A percentile compares a stretch with the other conserved stretches of the same genome.
These are phyloP conservation scores for Tricholoma bakamatsutake DNA, from an alignment of 768 basidiomycete genomes.

Conservation along the genomic window DNA sequence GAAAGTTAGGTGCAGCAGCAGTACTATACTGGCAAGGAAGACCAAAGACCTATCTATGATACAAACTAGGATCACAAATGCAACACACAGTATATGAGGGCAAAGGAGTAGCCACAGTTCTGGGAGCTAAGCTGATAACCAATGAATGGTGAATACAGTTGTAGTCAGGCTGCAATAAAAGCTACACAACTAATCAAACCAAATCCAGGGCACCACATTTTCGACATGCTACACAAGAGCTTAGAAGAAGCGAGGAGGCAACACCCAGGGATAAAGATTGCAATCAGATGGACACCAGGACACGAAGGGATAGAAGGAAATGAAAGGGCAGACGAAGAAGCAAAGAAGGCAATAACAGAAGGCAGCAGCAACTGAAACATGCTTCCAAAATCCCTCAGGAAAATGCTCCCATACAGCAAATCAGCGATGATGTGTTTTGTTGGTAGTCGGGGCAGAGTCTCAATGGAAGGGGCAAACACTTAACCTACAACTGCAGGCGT, in stretches of 20 bases:
- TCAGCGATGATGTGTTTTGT: conserved; percentile 5
- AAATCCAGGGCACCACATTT: conserved; percentile 4
- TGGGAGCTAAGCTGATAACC: conserved; percentile 8
- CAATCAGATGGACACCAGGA: too few relatives aligned
- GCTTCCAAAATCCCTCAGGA: neutral
- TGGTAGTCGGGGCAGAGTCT: too few relatives aligned
- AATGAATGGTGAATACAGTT: neutral
- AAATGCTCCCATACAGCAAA: neutral
- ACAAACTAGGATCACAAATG: conserved; percentile 16
- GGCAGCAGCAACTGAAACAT: neutral
- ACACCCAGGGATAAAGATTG: too few relatives aligned
- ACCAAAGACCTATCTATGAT: conserved; percentile 3
- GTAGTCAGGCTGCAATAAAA: conserved; percentile 10
- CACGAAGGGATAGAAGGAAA: too few relatives aligned
- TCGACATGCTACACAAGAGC: conserved; percentile 1
- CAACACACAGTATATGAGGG: conserved; percentile 16
- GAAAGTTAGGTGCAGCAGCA: conserved; percentile 13
- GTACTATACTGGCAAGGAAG: conserved; percentile 4
- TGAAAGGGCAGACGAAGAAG: too few relatives aligned
- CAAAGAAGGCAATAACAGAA: too few relatives aligned
- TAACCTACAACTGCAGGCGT: too few relatives aligned
- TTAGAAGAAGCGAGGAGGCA: neutral
- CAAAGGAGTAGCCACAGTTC: conserved; percentile 8
- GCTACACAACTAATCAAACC: conserved; percentile 2
- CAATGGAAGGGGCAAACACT: too few relatives aligned